Evolutionary conservation across 179 eudicot species (phyloP).

Genomic region (Pouteria campechiana): DNA sequence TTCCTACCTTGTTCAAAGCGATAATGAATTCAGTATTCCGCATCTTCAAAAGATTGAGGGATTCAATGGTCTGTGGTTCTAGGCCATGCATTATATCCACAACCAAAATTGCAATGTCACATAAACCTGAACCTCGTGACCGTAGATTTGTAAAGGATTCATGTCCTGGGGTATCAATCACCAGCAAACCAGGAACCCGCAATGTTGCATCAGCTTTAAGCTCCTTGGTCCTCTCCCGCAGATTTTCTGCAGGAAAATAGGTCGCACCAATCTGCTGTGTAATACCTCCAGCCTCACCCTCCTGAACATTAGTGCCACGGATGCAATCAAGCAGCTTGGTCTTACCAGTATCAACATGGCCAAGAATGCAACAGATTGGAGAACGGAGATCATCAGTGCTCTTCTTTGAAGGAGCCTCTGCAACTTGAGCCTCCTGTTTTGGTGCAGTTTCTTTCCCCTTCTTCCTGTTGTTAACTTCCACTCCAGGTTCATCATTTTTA

Average conservation of each 20-base stretch:
- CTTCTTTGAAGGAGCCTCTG: constrained; percentile 15
- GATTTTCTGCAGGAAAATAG: constrained; percentile 82
- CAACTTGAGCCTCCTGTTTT: constrained; percentile 18
- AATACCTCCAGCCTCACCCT: constrained; percentile 98
- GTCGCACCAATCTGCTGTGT: constrained; percentile 99
- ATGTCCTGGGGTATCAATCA: constrained; percentile 93
- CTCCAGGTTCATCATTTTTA: constrained; percentile 15
- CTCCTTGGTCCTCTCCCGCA: constrained; percentile 82
- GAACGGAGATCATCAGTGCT: constrained; percentile 52
- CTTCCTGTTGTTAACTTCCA: constrained; percentile 19
- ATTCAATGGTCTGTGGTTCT: constrained; percentile 91
- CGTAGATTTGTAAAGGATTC: constrained; percentile 77
- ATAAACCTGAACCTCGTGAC: constrained; percentile 88
- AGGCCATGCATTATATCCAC: constrained; percentile 94
- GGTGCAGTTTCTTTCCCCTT: constrained; percentile 16
- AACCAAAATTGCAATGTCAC: constrained; percentile 87
- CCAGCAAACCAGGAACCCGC: constrained; percentile 84
- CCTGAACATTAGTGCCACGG: constrained; percentile 90
- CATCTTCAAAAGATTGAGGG: constrained; percentile 82
- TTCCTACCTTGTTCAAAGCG: constrained; percentile 78
- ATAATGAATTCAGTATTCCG: constrained; percentile 86
- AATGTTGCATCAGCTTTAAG: constrained; percentile 88
- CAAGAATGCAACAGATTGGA: constrained; percentile 97
- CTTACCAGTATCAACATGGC: constrained; percentile 96
- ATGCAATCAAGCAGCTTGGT: constrained; percentile 92